These are phyloP conservation scores for Cruciata laevipes DNA, from an alignment of 257 asterid genomes.

Conservation along the genomic window DNA sequence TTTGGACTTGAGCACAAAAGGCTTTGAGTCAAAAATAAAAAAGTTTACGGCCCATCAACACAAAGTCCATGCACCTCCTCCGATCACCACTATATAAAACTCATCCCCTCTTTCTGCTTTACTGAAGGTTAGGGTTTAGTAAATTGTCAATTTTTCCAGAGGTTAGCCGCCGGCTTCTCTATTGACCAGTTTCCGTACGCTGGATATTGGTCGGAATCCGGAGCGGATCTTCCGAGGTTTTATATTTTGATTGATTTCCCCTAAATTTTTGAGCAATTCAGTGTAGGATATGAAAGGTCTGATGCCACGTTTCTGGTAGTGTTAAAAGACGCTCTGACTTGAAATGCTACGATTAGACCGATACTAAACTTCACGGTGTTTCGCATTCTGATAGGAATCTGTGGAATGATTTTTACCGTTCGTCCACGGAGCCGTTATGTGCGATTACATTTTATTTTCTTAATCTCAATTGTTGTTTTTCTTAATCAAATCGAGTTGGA, in stretches of 20 bases:
- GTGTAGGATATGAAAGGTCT: conserved; percentile 18
- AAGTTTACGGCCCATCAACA: no score
- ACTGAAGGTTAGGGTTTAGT: no score
- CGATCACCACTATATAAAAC: no score
- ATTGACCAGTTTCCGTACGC: no score
- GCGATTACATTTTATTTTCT: conserved; percentile 60
- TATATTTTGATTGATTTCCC: not conserved
- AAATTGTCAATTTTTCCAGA: no score
- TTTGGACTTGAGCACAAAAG: no score
- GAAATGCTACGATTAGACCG: conserved; percentile 54
- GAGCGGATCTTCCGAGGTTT: conserved; percentile 68
- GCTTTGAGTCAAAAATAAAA: no score
- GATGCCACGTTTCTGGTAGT: conserved; percentile 72
- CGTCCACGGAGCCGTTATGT: conserved; percentile 56
- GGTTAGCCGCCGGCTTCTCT: no score
- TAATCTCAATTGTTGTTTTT: not conserved
- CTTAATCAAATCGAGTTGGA: no score
- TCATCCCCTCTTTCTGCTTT: no score
- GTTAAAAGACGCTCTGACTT: conserved; percentile 27
- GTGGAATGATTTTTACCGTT: conserved; percentile 27
- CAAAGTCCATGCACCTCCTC: no score
- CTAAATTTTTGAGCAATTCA: not conserved
- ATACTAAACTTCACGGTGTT: conserved; percentile 21
- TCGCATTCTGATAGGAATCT: conserved; percentile 75
- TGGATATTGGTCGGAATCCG: no score